Conservation (phyloP, 2,329 filamentous ascomycete species). For the Gnomoniopsis sp. region DNA sequence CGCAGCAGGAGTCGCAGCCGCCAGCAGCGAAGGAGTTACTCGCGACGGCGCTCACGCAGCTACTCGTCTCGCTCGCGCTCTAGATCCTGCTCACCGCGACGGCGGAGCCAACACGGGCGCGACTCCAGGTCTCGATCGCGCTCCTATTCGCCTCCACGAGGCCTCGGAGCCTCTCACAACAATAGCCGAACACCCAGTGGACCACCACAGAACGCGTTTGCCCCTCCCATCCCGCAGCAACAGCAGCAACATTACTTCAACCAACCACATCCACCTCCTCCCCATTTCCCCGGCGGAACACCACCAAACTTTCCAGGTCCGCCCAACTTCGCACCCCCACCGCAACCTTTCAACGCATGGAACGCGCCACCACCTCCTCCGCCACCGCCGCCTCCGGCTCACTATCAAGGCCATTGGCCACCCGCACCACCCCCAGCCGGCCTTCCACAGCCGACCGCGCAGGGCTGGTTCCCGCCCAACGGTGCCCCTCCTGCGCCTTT, state of each 20-base stretch:
- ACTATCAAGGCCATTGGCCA: constrained; percentile 41
- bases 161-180: neutral
- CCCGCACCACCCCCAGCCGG: constrained; percentile 31
- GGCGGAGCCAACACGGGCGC: constrained; percentile 26
- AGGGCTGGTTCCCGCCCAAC: constrained; percentile 24
- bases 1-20: constrained; percentile 17
- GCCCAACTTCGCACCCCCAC: constrained; percentile 19
- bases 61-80: constrained; percentile 15
- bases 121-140: constrained; percentile 28
- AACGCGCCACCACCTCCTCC: constrained; percentile 25
- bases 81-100: constrained; percentile 23
- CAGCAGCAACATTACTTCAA: constrained; percentile 8
- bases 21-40: constrained; percentile 23
- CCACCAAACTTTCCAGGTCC: constrained; percentile 19
- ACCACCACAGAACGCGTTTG: constrained; percentile 14
- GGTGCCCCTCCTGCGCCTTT: neutral
- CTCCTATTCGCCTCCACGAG: constrained; percentile 14
- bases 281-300: constrained; percentile 19
- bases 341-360: constrained; percentile 19
- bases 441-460: constrained; percentile 14
- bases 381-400: constrained; percentile 34
- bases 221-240: constrained; percentile 16
- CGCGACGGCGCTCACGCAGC: constrained; percentile 23
- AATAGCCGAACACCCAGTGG: constrained; percentile 1
- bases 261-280: constrained; percentile 20